Percentiles rank a stretch among this genome's conserved stretches.
These are phyloP conservation scores for Trichoderma reesei DNA, from an alignment of 495 filamentous ascomycete species.

Conservation along the genomic window DNA sequence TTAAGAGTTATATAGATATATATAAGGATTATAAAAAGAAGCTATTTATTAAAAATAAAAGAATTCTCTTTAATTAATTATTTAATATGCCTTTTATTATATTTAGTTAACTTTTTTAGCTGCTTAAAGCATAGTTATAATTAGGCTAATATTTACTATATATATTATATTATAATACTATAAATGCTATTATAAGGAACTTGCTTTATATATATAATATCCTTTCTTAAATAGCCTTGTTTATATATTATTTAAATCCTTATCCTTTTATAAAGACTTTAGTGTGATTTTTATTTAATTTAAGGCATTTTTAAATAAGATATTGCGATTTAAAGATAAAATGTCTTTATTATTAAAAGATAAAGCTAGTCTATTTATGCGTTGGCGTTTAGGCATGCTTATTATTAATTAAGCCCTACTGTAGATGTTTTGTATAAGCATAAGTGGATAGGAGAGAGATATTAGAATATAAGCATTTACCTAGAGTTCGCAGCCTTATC, in stretches of 20 bases:
- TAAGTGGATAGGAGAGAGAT: too few species aligned
- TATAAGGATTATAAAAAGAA: background rate
- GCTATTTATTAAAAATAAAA: too few species aligned
- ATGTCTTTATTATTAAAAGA: background rate
- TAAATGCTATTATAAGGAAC: background rate
- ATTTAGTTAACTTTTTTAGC: background rate
- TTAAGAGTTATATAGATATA: constrained; percentile 1
- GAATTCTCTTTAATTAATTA: constrained; percentile 9
- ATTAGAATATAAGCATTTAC: too few species aligned
- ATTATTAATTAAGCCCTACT: too few species aligned
- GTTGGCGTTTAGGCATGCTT: too few species aligned
- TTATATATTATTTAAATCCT: constrained; percentile 11
- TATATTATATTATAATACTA: constrained; percentile 11
- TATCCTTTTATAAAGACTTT: constrained; percentile 3
- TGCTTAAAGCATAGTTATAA: background rate
- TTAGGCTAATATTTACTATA: background rate
- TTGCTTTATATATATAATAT: background rate
- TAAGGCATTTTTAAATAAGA: background rate
- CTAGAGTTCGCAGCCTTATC: too few species aligned
- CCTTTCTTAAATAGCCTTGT: constrained; percentile 1
- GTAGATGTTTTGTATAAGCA: background rate
- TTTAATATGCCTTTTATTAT: constrained; percentile 12
- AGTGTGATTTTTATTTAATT: background rate
- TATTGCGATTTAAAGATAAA: constrained; percentile 5
- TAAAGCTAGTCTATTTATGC: background rate